Conservation (phyloP, 2,329 filamentous ascomycete genomes). For the Penicillium capsulatum region DNA sequence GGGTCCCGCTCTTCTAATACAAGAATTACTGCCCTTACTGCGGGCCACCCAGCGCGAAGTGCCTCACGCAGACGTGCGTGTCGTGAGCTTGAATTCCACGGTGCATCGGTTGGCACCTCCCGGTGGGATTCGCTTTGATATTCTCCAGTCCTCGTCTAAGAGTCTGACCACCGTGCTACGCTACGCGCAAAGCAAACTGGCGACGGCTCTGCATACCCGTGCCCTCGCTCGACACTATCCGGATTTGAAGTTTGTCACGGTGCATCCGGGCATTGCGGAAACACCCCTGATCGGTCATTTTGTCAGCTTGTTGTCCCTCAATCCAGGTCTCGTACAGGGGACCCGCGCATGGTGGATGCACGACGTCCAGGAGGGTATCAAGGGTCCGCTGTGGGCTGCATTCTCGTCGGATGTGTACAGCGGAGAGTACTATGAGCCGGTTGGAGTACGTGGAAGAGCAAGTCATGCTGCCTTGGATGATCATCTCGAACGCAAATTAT, state of each 20-base stretch:
- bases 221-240: neutral
- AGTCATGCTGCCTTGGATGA: neutral
- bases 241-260: neutral
- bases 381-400: neutral
- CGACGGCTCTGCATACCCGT: neutral
- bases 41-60: neutral
- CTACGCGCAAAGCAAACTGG: neutral
- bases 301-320: neutral
- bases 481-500: neutral
- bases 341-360: neutral
- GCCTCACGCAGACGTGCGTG: neutral
- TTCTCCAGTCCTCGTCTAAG: neutral
- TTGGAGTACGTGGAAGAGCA: neutral
- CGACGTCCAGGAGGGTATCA: neutral
- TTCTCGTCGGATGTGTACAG: neutral
- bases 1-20: slow-evolving; percentile 34
- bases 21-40: slow-evolving; percentile 26
- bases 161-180: neutral
- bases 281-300: neutral
- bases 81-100: neutral
- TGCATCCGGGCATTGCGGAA: neutral
- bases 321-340: too few species aligned
- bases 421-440: neutral
- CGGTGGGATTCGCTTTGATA: neutral
- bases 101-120: neutral